Evolutionary conservation across 371 early-diverging fungal genomes (phyloP).

Genomic region (Batkoa obscura): DNA sequence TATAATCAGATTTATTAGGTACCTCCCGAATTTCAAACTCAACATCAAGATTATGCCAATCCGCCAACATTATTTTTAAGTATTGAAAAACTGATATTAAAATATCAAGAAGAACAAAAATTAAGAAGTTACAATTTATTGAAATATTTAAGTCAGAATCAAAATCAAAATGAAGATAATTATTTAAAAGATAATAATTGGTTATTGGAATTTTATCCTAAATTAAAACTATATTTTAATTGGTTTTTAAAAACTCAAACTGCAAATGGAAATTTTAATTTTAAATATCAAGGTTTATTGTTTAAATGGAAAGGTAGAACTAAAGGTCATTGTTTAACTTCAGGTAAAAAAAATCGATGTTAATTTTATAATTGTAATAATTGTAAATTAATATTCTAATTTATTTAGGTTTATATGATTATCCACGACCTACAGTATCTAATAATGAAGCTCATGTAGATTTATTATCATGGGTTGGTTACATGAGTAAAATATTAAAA

Average conservation of each 20-base stretch:
- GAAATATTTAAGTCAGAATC: background rate
- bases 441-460: slow-evolving; percentile 79
- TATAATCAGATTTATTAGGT: no score
- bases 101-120: slow-evolving; percentile 2
- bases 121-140: background rate
- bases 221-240: slow-evolving; percentile 44
- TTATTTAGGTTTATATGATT: slow-evolving; percentile 69
- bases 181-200: slow-evolving; percentile 22
- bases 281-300: slow-evolving; percentile 23
- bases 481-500: slow-evolving; percentile 44
- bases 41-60: slow-evolving; percentile 82
- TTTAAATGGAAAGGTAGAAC: slow-evolving; percentile 89
- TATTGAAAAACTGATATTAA: slow-evolving; percentile 20
- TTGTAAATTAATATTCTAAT: background rate
- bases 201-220: slow-evolving; percentile 39
- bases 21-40: slow-evolving; percentile 78
- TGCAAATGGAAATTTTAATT: slow-evolving; percentile 21
- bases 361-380: background rate
- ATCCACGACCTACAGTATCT: slow-evolving; percentile 61
- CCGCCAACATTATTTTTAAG: slow-evolving; percentile 76
- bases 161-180: background rate
- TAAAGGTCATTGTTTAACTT: slow-evolving; percentile 64
- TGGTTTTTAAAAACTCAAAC: slow-evolving; percentile 70
- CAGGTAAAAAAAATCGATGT: no score
- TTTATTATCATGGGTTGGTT: slow-evolving; percentile 74